These are phyloP conservation scores for Solanum pinnatisectum DNA, from an alignment of 257 asterid genomes.

Conservation along the genomic window DNA sequence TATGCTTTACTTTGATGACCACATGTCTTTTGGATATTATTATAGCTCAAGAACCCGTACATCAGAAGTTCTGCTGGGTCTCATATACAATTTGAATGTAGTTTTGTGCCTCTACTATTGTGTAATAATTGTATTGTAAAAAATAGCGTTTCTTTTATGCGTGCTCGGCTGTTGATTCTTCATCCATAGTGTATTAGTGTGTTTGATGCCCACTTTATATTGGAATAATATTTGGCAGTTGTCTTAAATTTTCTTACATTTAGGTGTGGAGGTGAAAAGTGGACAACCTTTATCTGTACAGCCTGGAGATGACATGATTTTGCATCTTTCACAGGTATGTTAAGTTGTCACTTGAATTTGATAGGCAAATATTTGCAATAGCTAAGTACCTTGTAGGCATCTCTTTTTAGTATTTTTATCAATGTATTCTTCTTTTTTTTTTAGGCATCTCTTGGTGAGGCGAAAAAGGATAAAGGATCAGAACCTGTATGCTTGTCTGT, in stretches of 20 bases:
- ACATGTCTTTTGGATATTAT: background rate
- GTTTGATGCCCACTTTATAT: background rate
- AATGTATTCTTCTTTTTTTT: background rate
- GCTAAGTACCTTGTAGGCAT: background rate
- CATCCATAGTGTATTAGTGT: background rate
- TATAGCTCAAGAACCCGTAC: background rate
- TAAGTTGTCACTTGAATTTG: background rate
- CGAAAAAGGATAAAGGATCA: background rate
- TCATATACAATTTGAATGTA: background rate
- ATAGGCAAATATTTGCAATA: background rate
- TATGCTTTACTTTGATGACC: background rate
- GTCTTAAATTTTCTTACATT: background rate
- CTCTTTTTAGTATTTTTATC: background rate
- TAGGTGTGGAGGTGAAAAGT: slow-evolving; percentile 12
- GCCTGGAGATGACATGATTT: background rate
- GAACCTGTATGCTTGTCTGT: slow-evolving; percentile 13
- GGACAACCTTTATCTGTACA: slow-evolving; percentile 1
- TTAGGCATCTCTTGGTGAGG: slow-evolving; percentile 11
- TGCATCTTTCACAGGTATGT: slow-evolving; percentile 11
- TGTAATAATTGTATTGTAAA: background rate
- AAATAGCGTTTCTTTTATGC: background rate
- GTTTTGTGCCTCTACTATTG: background rate
- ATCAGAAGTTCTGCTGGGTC: background rate
- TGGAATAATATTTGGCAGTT: background rate
- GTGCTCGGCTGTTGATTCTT: background rate